Evolutionary conservation across 2,329 filamentous ascomycete species (phyloP), one percentile per base, ranked within the genome.

Genomic region (Thyridium curvatum): DNA sequence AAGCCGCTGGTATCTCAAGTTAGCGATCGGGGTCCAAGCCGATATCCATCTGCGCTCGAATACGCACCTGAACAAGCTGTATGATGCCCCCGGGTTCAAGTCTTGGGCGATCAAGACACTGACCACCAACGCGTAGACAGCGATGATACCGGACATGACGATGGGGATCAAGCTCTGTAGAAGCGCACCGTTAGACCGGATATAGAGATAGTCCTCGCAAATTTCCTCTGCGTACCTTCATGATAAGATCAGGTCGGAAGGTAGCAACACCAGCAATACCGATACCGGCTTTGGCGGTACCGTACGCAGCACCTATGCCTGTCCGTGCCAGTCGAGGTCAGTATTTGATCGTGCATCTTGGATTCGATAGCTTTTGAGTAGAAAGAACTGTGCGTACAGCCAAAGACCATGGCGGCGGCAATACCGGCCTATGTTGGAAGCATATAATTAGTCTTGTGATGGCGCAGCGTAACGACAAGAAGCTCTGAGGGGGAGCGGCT

Each of bases 111-210:
- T 98, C 51, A 98, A 79, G 56, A 98, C 93, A 14, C 91, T 86
- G 52, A 98, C 90, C 55, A 98, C 93, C 52, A 98, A 85, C 37
- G 90, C 87, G 69, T 98, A 98, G 51, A 98, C 93, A 42, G 93
- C 93, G 56, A 98, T 88, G 60, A 98, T 98, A 79, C 93, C 93
- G 53, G 93, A 94, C 93, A 98, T 98, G 71, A 98, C 83, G 49
- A 93, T 86, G 46, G 86, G 86, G 51, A 91, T 90, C 38, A 91
- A 70, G 41, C 84, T 90, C 85, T 89, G 52, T 28, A 12, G 18
- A 18, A 4, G 3, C 14, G 29, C 18, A 4, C 13, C 33, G 10
- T 26, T 26, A 26, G 21, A 6, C 21, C 21, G 6, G 21, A 26
- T 6, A 10, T 26, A 26, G 21, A 26, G 21, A 10, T 10, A 26